A percentile compares a stretch with the other conserved stretches of the same genome.
Conservation (phyloP, 129 eudicot species). For the Lactuca sativa region DNA sequence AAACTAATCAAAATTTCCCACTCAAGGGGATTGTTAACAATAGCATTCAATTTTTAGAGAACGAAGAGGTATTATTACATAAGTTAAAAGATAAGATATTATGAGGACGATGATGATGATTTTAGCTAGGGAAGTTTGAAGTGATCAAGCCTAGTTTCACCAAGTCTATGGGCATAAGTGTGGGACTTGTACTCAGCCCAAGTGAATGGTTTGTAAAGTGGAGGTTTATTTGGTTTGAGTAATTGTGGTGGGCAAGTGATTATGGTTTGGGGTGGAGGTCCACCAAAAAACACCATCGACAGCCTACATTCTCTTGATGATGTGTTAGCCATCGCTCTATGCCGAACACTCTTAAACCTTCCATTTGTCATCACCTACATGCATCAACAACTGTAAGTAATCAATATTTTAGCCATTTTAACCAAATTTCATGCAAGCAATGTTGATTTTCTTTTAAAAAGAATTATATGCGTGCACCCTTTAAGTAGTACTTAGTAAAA, state of each 20-base stretch:
- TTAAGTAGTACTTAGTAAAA: neutral
- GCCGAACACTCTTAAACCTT: constrained; percentile 51
- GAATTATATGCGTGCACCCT: neutral
- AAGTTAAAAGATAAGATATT: neutral
- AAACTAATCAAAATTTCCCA: neutral
- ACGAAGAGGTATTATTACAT: no score
- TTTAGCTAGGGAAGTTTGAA: constrained; percentile 24
- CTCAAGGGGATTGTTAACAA: neutral
- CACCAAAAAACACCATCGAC: constrained; percentile 46
- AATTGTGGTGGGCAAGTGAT: constrained; percentile 34
- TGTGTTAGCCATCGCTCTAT: constrained; percentile 49
- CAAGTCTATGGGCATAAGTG: constrained; percentile 37
- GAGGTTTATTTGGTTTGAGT: constrained; percentile 23
- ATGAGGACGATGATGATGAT: neutral
- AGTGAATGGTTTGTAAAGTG: constrained; percentile 44
- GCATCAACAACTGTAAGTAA: neutral
- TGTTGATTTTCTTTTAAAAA: no score
- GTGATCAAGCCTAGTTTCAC: constrained; percentile 46
- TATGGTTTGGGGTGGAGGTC: constrained; percentile 40
- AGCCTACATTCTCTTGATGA: constrained; percentile 26
- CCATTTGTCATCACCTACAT: constrained; percentile 58
- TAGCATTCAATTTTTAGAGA: no score
- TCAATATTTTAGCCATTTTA: neutral
- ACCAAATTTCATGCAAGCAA: neutral
- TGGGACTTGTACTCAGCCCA: constrained; percentile 56